Conservation (phyloP, 139 green algal genomes). For the Pedinophyceae sp. region DNA sequence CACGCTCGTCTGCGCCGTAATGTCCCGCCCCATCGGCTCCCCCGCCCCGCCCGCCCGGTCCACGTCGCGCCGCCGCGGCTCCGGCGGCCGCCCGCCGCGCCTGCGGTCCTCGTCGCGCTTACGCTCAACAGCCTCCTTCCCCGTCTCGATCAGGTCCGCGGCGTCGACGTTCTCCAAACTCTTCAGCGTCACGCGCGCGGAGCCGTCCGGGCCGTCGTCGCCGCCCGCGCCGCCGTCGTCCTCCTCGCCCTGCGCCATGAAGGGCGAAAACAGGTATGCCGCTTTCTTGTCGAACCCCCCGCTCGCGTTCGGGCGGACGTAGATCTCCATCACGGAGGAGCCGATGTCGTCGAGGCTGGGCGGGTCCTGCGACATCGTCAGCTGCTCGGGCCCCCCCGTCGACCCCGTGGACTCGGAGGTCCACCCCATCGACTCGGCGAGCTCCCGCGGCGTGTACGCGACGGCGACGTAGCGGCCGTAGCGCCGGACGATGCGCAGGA, state of each 20-base stretch:
- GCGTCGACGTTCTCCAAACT: too few species aligned
- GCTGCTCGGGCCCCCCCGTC: not conserved
- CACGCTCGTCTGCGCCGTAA: too few species aligned
- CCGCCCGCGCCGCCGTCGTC: not conserved
- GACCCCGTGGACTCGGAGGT: not conserved
- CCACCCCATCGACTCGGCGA: constrained; percentile 27
- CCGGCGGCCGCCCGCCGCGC: too few species aligned
- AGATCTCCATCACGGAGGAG: constrained; percentile 42
- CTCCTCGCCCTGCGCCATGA: not conserved
- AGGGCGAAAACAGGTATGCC: not conserved
- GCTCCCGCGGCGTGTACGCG: constrained; percentile 31
- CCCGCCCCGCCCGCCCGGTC: too few species aligned
- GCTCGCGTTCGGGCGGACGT: constrained; percentile 17
- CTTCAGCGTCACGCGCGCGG: too few species aligned
- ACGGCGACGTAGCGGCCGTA: constrained; percentile 31
- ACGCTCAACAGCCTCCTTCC: too few species aligned
- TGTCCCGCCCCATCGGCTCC: too few species aligned
- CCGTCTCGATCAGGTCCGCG: too few species aligned
- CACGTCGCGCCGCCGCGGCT: too few species aligned
- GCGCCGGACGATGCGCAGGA: constrained; percentile 40
- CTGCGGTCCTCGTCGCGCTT: too few species aligned
- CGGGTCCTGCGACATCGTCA: too few species aligned
- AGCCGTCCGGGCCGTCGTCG: too few species aligned
- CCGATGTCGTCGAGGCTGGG: not conserved
- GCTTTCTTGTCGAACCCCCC: not conserved